Base-by-base conservation (phyloP, 345 rosid species). In the Punica granatum region DNA sequence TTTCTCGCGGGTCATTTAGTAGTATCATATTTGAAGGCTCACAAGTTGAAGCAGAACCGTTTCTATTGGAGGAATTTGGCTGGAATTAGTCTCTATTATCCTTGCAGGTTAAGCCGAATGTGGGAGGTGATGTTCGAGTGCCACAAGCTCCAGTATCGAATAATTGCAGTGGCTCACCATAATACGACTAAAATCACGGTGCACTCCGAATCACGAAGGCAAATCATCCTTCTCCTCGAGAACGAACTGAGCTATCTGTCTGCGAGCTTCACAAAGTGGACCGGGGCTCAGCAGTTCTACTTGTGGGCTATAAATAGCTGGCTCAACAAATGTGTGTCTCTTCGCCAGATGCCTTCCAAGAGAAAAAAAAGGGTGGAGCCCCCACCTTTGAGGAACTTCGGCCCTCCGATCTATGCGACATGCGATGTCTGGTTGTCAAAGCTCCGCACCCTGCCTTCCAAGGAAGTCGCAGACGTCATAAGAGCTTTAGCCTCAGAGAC, bases 121-220 rank as follows among this genome's bases (percentile, higher is more conserved):
- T 94, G 99, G 99, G 87, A 84, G 72, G 96, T 79, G 60, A 94
- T 91, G 98, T 73, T 67, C 41, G 93, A 91, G 76, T 94, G 96
- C 81, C 97, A 94, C 79, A 88, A 73, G 81, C 89, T 70, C 67
- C 99, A 94, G 80, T 74, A 74, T 75, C 74, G 69, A 51, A 75
- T 88, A 36, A 86, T 91, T 64, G 68, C 88, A 1, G 71, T 77
- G 3, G 88, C 96, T 59, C 75, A 69, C 82, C 70, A 69, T 76
- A 68, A 78, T 67, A 80, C 67, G 72, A 74, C 80, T 18, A 89
- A 78, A 78, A 73, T 86, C 65, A 81, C 83, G 31, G 33, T 78
- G 31, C 80, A 75, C 41, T 85, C 93, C 0, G 99, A 94, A 72
- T 65, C 83, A 59, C 90, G 68, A 67, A 73, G 88, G 69, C 83